Conservation (phyloP, 2,329 filamentous ascomycete species). For the Macrophomina phaseolina region DNA sequence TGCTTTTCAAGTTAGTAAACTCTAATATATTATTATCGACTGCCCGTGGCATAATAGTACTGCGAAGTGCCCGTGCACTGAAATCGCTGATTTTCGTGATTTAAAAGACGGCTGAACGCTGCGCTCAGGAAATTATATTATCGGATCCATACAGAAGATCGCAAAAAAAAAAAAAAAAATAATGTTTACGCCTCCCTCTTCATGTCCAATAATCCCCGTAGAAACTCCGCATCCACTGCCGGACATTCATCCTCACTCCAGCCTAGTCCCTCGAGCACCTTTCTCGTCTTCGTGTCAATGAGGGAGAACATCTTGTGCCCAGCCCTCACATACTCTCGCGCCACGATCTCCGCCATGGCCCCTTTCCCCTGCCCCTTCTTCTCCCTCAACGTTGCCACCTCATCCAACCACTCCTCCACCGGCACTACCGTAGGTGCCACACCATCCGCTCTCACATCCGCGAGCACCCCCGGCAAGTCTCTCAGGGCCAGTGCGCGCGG, state of each 20-base stretch:
- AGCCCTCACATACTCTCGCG: conserved; percentile 10
- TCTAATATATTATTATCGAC: no score
- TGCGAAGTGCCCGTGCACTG: no score
- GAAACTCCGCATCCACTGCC: background rate
- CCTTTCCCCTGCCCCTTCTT: background rate
- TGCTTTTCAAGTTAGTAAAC: no score
- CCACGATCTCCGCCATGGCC: background rate
- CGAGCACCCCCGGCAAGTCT: background rate
- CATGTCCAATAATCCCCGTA: conserved; percentile 32
- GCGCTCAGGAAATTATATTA: no score
- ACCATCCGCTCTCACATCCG: background rate
- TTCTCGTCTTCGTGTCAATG: background rate
- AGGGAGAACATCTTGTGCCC: conserved; percentile 7
- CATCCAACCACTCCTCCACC: background rate
- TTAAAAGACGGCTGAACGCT: no score
- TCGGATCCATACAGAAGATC: no score
- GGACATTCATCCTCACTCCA: background rate
- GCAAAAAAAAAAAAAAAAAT: no score
- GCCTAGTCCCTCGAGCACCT: background rate
- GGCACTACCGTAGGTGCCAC: background rate
- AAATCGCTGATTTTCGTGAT: no score
- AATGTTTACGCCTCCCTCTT: no score
- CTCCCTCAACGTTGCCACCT: background rate
- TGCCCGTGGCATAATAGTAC: no score
- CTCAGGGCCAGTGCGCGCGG: background rate